Evolutionary conservation across 805 yeast species (phyloP).

Genomic region (Priceomyces haplophilus): DNA sequence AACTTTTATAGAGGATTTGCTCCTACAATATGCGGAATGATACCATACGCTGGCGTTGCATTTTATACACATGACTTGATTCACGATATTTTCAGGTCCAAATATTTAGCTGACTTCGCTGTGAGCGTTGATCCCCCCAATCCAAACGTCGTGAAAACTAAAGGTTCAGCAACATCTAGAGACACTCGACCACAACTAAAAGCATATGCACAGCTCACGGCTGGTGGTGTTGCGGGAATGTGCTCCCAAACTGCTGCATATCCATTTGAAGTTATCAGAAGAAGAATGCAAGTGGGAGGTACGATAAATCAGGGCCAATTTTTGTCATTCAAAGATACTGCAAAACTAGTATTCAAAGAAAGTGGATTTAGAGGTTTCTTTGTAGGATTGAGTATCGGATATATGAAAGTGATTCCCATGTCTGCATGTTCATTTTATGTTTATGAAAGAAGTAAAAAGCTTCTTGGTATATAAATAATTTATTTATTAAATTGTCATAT

Average conservation of each 20-base stretch:
- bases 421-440: slow-evolving; percentile 94
- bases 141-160: slow-evolving; percentile 18
- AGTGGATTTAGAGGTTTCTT: slow-evolving; percentile 85
- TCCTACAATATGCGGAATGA: slow-evolving; percentile 92
- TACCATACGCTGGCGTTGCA: slow-evolving; percentile 97
- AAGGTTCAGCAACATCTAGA: slow-evolving; percentile 29
- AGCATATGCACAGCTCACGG: slow-evolving; percentile 88
- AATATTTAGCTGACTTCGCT: slow-evolving; percentile 51
- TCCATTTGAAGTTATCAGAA: slow-evolving; percentile 91
- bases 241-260: slow-evolving; percentile 94
- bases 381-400: slow-evolving; percentile 93
- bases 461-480: slow-evolving; percentile 53
- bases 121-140: slow-evolving; percentile 22
- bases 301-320: slow-evolving; percentile 60
- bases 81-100: slow-evolving; percentile 81
- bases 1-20: slow-evolving; percentile 93
- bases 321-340: slow-evolving; percentile 52
- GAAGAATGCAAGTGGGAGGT: slow-evolving; percentile 95
- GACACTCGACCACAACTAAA: slow-evolving; percentile 63
- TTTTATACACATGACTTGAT: slow-evolving; percentile 89
- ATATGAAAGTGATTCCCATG: slow-evolving; percentile 94
- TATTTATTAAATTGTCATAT: slow-evolving; percentile 5
- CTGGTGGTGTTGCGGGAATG: slow-evolving; percentile 97
- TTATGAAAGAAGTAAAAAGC: slow-evolving; percentile 78
- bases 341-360: slow-evolving; percentile 60